Conservation (phyloP, 75 land plant species). For the Ceratopteris richardii region DNA sequence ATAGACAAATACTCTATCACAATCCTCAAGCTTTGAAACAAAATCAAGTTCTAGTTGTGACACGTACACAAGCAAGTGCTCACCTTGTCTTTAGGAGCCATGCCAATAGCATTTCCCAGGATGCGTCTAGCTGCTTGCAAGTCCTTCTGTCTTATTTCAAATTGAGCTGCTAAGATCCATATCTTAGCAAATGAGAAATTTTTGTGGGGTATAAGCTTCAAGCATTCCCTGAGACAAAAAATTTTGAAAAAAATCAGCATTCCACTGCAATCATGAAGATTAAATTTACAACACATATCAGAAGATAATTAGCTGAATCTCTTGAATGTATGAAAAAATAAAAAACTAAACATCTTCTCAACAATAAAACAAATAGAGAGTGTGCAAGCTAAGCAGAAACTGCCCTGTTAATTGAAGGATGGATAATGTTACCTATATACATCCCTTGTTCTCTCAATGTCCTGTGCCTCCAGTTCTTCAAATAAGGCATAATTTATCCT, state of each 20-base stretch:
- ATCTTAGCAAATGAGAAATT: conserved; percentile 93
- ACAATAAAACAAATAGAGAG: no score
- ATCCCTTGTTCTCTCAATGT: conserved; percentile 59
- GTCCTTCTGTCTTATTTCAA: conserved; percentile 83
- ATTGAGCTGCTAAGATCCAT: conserved; percentile 94
- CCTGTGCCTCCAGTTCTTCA: conserved; percentile 87
- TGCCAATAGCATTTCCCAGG: conserved; percentile 85
- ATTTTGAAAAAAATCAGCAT: background rate
- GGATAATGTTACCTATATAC: conserved; percentile 59
- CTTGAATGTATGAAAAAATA: no score
- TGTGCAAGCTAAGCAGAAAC: no score
- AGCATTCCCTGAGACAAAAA: conserved; percentile 53
- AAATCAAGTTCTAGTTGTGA: no score
- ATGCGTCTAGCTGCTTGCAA: conserved; percentile 62
- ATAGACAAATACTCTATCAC: no score
- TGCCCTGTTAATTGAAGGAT: no score
- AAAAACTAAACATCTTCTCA: no score
- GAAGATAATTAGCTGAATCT: no score
- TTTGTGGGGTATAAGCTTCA: conserved; percentile 80
- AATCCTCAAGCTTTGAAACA: no score
- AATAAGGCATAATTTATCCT: conserved; percentile 91
- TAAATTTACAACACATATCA: no score
- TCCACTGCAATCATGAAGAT: no score
- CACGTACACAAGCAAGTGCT: no score
- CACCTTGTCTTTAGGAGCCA: conserved; percentile 96